Conservation (phyloP, 116 monocot species). For the Cymodocea nodosa region DNA sequence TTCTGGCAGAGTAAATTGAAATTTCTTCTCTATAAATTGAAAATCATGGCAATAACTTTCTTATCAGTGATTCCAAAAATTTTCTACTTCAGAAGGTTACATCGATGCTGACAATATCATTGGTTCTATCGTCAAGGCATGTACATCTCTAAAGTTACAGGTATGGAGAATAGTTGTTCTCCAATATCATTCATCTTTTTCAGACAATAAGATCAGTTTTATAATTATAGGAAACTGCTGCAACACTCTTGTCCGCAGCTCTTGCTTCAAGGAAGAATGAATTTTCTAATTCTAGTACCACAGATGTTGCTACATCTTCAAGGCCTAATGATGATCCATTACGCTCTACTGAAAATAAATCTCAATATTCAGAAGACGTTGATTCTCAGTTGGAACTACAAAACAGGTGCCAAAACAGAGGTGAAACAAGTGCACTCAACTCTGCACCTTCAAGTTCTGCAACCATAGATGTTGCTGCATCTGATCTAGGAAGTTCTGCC, state of each 20-base stretch:
- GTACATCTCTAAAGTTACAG: constrained; percentile 64
- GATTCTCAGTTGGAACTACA: neutral
- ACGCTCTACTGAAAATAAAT: constrained; percentile 21
- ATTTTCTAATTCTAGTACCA: constrained; percentile 15
- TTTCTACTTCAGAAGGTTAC: constrained; percentile 49
- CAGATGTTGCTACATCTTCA: constrained; percentile 15
- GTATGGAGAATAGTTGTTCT: constrained; percentile 14
- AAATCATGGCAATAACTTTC: neutral
- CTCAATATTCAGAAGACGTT: constrained; percentile 5
- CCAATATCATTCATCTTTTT: neutral
- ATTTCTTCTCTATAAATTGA: neutral
- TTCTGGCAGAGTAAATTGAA: neutral
- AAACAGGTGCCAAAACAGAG: neutral
- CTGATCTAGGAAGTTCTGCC: neutral
- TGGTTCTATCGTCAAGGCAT: constrained; percentile 64
- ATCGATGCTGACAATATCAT: constrained; percentile 36
- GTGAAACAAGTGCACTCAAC: neutral
- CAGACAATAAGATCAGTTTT: neutral
- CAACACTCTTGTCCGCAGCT: constrained; percentile 52
- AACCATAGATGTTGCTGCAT: neutral
- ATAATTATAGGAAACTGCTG: constrained; percentile 53
- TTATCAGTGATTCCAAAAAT: neutral
- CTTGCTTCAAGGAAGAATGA: constrained; percentile 43
- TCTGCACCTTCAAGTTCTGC: constrained; percentile 3
- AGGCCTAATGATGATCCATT: constrained; percentile 19